A percentile compares a stretch with the other conserved stretches of the same genome.
phyloP scores from a whole-genome alignment of 345 rosid species.

The Populus deltoides region DNA sequence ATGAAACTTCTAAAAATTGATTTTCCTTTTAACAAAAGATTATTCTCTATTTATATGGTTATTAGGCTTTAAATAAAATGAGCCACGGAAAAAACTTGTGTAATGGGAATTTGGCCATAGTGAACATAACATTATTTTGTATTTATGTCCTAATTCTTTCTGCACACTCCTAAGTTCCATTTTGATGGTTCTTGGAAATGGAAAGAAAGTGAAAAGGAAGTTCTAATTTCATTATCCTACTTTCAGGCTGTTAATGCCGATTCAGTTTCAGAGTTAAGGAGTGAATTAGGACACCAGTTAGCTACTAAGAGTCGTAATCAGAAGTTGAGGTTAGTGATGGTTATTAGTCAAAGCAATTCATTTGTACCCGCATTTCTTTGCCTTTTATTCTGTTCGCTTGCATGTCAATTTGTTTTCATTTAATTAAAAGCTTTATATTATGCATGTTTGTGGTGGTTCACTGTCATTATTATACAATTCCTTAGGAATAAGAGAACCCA shows the following conservation, averaged over 20 bases:
- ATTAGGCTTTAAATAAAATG: background rate
- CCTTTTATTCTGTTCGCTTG: background rate
- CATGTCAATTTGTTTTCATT: background rate
- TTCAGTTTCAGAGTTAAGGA: slow-evolving; percentile 55
- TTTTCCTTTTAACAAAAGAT: background rate
- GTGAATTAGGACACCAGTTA: slow-evolving; percentile 64
- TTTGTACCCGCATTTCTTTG: background rate
- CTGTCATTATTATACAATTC: too few relatives aligned
- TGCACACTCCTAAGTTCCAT: background rate
- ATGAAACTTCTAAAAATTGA: background rate
- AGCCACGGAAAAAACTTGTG: background rate
- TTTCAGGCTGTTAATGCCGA: slow-evolving; percentile 62
- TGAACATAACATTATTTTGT: too few relatives aligned
- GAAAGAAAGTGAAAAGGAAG: background rate
- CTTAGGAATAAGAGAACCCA: too few relatives aligned
- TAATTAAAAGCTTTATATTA: too few relatives aligned
- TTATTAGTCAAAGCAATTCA: background rate
- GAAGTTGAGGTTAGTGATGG: slow-evolving; percentile 40
- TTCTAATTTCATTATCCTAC: background rate
- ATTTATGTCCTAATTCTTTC: background rate
- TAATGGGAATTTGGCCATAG: too few relatives aligned
- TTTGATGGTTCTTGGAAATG: background rate
- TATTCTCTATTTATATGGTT: background rate
- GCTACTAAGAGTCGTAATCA: slow-evolving; percentile 51
- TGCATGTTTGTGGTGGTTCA: too few relatives aligned